Evolutionary conservation across 768 basidiomycete genomes (phyloP).

Genomic region (Psilocybe azurescens): DNA sequence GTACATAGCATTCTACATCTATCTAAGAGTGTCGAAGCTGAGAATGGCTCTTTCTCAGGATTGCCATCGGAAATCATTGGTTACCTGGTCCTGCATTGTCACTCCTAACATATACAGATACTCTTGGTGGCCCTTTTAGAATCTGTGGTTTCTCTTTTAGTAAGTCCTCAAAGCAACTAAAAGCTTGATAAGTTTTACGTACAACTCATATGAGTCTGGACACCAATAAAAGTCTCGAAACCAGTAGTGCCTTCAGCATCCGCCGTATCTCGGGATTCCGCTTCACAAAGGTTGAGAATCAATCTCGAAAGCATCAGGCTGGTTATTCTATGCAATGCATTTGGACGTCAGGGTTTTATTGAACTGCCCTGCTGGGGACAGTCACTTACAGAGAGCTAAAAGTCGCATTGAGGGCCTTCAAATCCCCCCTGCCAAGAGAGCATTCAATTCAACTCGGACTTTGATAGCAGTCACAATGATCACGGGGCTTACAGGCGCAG

Average conservation of each 20-base stretch:
- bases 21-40: not conserved
- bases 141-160: not conserved
- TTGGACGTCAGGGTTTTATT: not conserved
- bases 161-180: not conserved
- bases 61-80: not conserved
- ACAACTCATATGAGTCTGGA: not conserved
- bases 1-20: not conserved
- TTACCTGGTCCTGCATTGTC: not conserved
- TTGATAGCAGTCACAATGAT: no score
- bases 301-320: slow-evolving; percentile 6
- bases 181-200: no score
- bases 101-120: not conserved
- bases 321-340: not conserved
- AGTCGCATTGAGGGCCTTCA: slow-evolving; percentile 3
- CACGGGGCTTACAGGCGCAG: not conserved
- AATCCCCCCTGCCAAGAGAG: not conserved
- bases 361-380: not conserved
- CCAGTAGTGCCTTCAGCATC: not conserved
- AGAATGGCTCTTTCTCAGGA: no score
- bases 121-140: not conserved
- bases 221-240: no score
- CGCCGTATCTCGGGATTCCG: not conserved
- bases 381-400: slow-evolving; percentile 3
- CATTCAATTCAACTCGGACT: not conserved
- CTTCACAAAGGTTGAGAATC: slow-evolving; percentile 2